A percentile compares a stretch with the other conserved stretches of the same genome.
These are phyloP conservation scores for Backusella mclennaniae DNA, from an alignment of 192 early-diverging fungal species.

Conservation along the genomic window DNA sequence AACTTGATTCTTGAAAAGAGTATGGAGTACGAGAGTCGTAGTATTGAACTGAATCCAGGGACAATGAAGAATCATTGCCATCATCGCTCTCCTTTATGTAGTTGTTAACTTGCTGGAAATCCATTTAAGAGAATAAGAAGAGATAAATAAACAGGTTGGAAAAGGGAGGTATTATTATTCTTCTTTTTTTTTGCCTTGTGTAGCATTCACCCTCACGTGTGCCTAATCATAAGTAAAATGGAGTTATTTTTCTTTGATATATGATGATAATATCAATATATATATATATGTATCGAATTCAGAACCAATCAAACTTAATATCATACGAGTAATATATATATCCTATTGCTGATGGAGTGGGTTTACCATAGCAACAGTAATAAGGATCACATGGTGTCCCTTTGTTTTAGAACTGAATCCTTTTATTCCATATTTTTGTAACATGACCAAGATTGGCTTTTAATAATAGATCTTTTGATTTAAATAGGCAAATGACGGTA, in stretches of 20 bases:
- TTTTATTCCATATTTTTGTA: no score
- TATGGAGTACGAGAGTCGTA: not conserved
- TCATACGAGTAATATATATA: no score
- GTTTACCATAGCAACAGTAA: no score
- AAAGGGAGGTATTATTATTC: not conserved
- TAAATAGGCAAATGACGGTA: no score
- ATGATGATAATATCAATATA: not conserved
- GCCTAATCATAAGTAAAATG: not conserved
- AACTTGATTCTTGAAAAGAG: not conserved
- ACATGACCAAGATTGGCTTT: no score
- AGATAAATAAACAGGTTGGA: not conserved
- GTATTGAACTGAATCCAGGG: not conserved
- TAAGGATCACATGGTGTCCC: no score
- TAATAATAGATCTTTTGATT: no score
- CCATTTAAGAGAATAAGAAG: not conserved
- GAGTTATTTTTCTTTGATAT: not conserved
- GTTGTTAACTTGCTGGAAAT: conserved; percentile 3
- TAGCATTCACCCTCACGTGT: not conserved
- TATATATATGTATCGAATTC: no score
- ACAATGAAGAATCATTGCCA: not conserved
- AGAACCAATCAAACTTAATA: no score
- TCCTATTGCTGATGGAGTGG: no score
- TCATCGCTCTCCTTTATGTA: not conserved
- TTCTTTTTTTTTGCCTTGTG: not conserved
- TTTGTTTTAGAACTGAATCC: no score